Conservation (phyloP, 108 stramenopile species). For the Nitzschia sp. region DNA sequence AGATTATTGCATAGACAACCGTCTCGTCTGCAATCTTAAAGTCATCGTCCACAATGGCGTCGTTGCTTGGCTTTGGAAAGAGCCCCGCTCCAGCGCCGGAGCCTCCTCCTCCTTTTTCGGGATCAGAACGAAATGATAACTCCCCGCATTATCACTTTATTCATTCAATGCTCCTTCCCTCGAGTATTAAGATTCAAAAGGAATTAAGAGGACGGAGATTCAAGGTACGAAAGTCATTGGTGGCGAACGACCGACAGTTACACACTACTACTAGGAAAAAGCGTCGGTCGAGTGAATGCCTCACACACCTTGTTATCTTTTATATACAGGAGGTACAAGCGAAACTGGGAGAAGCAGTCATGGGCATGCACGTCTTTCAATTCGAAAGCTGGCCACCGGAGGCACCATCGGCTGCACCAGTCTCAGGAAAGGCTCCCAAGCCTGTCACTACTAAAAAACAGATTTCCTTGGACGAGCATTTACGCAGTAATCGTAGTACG, state of each 20-base stretch:
- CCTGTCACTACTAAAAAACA: not conserved
- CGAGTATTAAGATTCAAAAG: slow-evolving; percentile 46
- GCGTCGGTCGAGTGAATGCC: too few species aligned
- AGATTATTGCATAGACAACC: too few species aligned
- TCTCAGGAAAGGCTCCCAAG: not conserved
- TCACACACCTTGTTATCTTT: not conserved
- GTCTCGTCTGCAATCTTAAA: too few species aligned
- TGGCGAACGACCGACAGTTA: not conserved
- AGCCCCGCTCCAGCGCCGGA: not conserved
- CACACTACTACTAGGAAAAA: too few species aligned
- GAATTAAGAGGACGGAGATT: slow-evolving; percentile 50
- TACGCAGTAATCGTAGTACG: slow-evolving; percentile 1
- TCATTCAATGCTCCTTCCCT: slow-evolving; percentile 39
- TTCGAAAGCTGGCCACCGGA: slow-evolving; percentile 47
- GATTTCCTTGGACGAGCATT: slow-evolving; percentile 16
- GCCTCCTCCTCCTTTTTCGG: not conserved
- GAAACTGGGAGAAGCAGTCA: slow-evolving; percentile 38
- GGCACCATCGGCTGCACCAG: slow-evolving; percentile 1
- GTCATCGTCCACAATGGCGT: slow-evolving; percentile 10
- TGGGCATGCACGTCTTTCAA: slow-evolving; percentile 40
- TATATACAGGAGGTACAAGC: slow-evolving; percentile 43
- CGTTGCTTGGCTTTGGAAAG: slow-evolving; percentile 10
- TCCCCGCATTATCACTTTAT: slow-evolving; percentile 44
- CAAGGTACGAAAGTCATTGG: slow-evolving; percentile 34
- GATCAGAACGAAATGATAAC: slow-evolving; percentile 1